These are phyloP conservation scores for Hygrocybe punicea DNA, from an alignment of 768 basidiomycete genomes.

Conservation along the genomic window DNA sequence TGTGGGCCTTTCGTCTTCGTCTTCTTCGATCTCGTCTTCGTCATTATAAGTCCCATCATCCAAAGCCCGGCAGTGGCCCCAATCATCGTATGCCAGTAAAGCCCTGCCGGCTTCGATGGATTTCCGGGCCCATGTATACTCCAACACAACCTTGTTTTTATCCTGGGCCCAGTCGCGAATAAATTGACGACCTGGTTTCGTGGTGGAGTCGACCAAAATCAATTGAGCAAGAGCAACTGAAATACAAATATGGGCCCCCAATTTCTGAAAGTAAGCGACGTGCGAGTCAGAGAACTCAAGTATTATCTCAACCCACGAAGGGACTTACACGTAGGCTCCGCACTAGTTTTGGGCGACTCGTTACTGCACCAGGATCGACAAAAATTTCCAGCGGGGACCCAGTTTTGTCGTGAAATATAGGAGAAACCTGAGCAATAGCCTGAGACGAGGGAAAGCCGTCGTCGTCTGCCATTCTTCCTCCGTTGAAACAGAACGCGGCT, in stretches of 20 bases:
- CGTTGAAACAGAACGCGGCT: background rate
- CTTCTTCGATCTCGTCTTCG: slow-evolving; percentile 37
- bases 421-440: slow-evolving; percentile 14
- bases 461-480: background rate
- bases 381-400: slow-evolving; percentile 49
- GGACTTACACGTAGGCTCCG: slow-evolving; percentile 45
- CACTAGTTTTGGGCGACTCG: slow-evolving; percentile 48
- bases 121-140: slow-evolving; percentile 50
- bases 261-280: slow-evolving; percentile 37
- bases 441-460: slow-evolving; percentile 9
- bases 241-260: slow-evolving; percentile 52
- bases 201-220: slow-evolving; percentile 55
- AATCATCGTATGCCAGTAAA: slow-evolving; percentile 47
- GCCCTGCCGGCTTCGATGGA: slow-evolving; percentile 44
- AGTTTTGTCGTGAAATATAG: slow-evolving; percentile 39
- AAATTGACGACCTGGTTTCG: slow-evolving; percentile 52
- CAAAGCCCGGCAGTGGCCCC: slow-evolving; percentile 46
- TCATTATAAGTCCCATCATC: slow-evolving; percentile 42
- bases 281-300: slow-evolving; percentile 1
- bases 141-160: slow-evolving; percentile 49
- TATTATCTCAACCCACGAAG: too few relatives aligned
- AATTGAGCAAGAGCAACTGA: slow-evolving; percentile 52
- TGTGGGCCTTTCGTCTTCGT: slow-evolving; percentile 24
- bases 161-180: slow-evolving; percentile 59
- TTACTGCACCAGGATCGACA: slow-evolving; percentile 54